Conservation (phyloP, 208 protist genomes). For the Blastocrithidia nonstop region DNA sequence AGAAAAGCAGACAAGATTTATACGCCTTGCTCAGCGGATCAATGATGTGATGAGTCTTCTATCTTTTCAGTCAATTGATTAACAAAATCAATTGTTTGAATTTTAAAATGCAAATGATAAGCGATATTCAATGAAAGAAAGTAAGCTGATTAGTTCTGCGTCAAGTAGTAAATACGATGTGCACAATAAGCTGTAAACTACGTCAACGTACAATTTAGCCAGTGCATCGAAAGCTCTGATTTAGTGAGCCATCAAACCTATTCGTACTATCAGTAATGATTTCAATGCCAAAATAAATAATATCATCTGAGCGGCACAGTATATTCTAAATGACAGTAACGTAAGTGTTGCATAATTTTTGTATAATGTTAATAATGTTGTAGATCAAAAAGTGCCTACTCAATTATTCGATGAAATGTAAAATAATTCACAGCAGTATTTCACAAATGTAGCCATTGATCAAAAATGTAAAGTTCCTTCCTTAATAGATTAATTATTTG, state of each 20-base stretch:
- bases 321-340: neutral
- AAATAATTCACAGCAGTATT: neutral
- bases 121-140: too few species aligned
- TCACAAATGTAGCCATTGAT: neutral
- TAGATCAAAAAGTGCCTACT: neutral
- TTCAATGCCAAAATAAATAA: neutral
- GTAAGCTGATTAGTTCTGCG: too few species aligned
- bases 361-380: neutral
- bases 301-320: neutral
- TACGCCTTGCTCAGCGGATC: too few species aligned
- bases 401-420: neutral
- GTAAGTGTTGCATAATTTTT: neutral
- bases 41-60: too few species aligned
- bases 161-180: too few species aligned
- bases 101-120: too few species aligned
- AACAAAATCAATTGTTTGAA: too few species aligned
- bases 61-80: too few species aligned
- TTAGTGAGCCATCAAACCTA: neutral
- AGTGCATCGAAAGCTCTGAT: neutral
- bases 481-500: too few species aligned
- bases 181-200: too few species aligned
- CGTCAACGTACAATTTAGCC: neutral
- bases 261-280: neutral
- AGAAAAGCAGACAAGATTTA: too few species aligned
- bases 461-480: too few species aligned